Evolutionary conservation across 108 stramenopile genomes (phyloP).

Genomic region (Bacterosira constricta): DNA sequence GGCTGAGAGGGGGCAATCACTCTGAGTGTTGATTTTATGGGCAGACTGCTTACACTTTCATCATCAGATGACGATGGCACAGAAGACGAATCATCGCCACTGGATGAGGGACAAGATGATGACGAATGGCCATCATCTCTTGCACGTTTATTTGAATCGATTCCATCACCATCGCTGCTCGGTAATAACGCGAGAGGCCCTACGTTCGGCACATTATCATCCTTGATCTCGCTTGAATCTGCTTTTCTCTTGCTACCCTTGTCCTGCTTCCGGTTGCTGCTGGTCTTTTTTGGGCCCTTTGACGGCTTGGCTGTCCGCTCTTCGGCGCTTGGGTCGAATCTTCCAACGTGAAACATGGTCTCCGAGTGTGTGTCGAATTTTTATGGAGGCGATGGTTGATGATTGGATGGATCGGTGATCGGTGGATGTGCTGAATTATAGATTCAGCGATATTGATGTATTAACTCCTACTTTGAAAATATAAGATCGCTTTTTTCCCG

Average conservation of each 20-base stretch:
- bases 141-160: not conserved
- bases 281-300: conserved; percentile 31
- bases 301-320: conserved; percentile 21
- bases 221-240: not conserved
- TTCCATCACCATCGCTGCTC: not conserved
- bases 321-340: conserved; percentile 66
- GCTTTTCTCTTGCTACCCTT: conserved; percentile 25
- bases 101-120: conserved; percentile 30
- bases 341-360: conserved; percentile 71
- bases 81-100: conserved; percentile 27
- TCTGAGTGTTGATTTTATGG: conserved; percentile 48
- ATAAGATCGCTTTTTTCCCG: too few relatives aligned
- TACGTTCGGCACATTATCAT: not conserved
- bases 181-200: not conserved
- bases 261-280: not conserved
- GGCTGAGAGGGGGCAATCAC: conserved; percentile 72
- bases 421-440: too few relatives aligned
- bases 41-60: conserved; percentile 2
- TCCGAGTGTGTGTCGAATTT: too few relatives aligned
- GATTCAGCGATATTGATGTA: too few relatives aligned
- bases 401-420: too few relatives aligned
- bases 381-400: too few relatives aligned
- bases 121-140: not conserved
- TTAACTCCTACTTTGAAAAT: too few relatives aligned
- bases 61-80: conserved; percentile 21